Percentiles rank a stretch among this genome's conserved stretches.
Evolutionary conservation across 257 asterid species (phyloP).

Genomic region (Capsicum rhomboideum): DNA sequence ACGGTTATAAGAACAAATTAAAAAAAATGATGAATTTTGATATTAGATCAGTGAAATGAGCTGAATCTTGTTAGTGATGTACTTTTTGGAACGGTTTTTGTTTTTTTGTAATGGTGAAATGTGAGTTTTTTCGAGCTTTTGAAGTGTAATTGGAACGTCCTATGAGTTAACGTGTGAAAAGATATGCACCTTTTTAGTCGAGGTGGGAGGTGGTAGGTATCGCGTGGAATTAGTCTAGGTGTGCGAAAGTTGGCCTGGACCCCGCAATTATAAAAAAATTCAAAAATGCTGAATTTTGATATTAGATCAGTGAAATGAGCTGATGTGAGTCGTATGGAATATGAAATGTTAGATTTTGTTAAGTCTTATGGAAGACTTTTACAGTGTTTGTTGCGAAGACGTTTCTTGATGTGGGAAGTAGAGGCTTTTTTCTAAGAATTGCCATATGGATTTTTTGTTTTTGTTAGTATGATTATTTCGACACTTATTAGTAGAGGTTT

Average conservation of each 20-base stretch:
- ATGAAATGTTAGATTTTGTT: too few species aligned
- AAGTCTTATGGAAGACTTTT: neutral
- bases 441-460: too few species aligned
- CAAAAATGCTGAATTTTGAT: neutral
- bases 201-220: neutral
- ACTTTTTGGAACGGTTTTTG: neutral
- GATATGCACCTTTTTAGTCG: neutral
- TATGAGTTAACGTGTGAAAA: neutral
- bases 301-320: neutral
- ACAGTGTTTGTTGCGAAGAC: neutral
- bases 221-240: neutral
- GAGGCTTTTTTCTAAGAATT: neutral
- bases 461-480: too few species aligned
- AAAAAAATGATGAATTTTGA: too few species aligned
- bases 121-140: neutral
- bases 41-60: too few species aligned
- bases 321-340: too few species aligned
- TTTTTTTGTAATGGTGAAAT: neutral
- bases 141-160: neutral
- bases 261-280: neutral
- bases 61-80: neutral
- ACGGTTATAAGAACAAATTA: too few species aligned
- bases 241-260: neutral
- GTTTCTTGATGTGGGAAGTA: neutral
- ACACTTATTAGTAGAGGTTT: too few species aligned